Base-by-base conservation (phyloP, 257 asterid species). In the Solanum neorickii region DNA sequence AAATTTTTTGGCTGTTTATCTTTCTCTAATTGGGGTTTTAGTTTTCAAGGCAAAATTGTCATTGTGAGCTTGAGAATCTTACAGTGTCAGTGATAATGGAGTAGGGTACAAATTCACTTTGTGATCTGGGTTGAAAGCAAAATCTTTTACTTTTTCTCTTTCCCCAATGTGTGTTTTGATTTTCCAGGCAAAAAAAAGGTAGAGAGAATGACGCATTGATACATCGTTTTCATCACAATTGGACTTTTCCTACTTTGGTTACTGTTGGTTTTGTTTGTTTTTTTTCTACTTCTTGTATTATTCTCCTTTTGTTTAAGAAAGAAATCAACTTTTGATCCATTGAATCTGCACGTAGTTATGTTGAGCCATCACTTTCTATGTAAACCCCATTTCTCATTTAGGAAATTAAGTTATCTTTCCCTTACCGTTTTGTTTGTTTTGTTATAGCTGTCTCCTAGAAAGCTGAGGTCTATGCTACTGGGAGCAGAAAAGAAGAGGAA, bases 371-470 rank as follows among this genome's bases (percentile, higher is more conserved):
- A 37, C 73, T 84, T 87, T 87, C 87, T 41, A 9, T 83, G 31
- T 35, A 4, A n/a, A 42, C n/a, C 15, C 14, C 21, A 5, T 41
- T 42, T 42, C 62, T 25, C 37, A 27, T 83, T 59, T 33, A 86
- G 87, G 39, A 27, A 13, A 37, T 29, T 46, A 18, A 78, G 37
- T 5, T 42, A 20, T 31, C 12, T 65, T 18, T 12, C 21, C 27
- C 78, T 12, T 73, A 7, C 46, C 9, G 12, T 83, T 31, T 82
- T 69, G 27, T 68, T 41, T 80, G 27, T 41, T 70, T 25, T 18
- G 56, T 31, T 41, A 35, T 86, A 86, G 92, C 87, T 86, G 86
- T 90, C 92, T 74, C 92, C 92, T 86, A 89, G 88, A 87, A 90
- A 76, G 77, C 76, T 89, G 87, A 83, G 91, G 91, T 83, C 84